Conservation (phyloP, 129 eudicot species). For the Artemisia argyi region DNA sequence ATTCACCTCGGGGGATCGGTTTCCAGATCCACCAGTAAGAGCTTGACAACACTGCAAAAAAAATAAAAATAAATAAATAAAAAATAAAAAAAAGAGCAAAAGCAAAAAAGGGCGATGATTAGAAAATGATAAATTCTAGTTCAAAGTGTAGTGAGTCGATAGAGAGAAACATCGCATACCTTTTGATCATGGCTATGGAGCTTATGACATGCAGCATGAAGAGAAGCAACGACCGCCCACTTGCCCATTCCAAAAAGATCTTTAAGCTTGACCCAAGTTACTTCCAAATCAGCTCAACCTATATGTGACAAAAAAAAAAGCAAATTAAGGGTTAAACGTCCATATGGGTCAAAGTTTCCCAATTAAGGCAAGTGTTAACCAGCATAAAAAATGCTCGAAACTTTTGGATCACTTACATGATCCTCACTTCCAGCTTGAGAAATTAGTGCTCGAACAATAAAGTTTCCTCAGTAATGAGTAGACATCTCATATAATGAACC, state of each 20-base stretch:
- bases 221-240: slow-evolving; percentile 78
- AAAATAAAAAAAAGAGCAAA: no score
- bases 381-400: background rate
- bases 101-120: no score
- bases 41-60: slow-evolving; percentile 46
- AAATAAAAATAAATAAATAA: no score
- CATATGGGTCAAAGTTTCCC: no score
- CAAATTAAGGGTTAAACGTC: no score
- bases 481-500: slow-evolving; percentile 63
- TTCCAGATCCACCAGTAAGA: slow-evolving; percentile 62
- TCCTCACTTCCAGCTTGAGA: slow-evolving; percentile 67
- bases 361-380: background rate
- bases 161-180: no score
- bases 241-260: slow-evolving; percentile 74
- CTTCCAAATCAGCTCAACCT: slow-evolving; percentile 64
- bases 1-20: slow-evolving; percentile 73
- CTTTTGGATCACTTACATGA: slow-evolving; percentile 55
- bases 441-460: slow-evolving; percentile 80
- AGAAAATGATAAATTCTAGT: no score
- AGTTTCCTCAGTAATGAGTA: slow-evolving; percentile 77
- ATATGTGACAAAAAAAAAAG: background rate
- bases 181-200: no score
- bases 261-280: slow-evolving; percentile 72
- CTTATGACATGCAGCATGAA: slow-evolving; percentile 48
- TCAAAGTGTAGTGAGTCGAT: no score